phyloP scores from a whole-genome alignment of 768 basidiomycete genomes.

The Auricularia auricula-judae region DNA sequence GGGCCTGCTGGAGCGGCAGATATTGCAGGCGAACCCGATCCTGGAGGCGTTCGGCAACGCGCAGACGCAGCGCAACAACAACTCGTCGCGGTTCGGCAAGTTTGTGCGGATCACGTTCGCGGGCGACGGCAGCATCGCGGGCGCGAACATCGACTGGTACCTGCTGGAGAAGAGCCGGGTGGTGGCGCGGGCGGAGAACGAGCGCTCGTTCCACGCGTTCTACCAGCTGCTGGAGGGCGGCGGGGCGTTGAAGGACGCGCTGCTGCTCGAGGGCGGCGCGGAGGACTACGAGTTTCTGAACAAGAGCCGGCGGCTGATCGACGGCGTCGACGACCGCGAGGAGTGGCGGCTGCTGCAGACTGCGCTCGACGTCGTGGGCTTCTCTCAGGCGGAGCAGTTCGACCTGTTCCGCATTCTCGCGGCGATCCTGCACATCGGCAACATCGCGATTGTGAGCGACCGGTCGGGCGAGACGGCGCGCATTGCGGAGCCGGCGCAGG shows the following conservation, averaged over 20 bases:
- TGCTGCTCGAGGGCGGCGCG: constrained; percentile 63
- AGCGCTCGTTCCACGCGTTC: constrained; percentile 94
- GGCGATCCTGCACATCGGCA: constrained; percentile 90
- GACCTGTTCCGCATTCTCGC: constrained; percentile 92
- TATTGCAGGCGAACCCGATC: constrained; percentile 94
- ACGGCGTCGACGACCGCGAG: constrained; percentile 84
- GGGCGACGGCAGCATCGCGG: constrained; percentile 87
- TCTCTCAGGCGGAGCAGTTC: constrained; percentile 71
- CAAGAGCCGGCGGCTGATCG: constrained; percentile 81
- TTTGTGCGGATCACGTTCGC: constrained; percentile 95
- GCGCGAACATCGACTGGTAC: constrained; percentile 99
- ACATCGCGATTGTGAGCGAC: constrained; percentile 71
- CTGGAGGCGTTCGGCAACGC: constrained; percentile 98
- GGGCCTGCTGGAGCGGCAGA: constrained; percentile 88
- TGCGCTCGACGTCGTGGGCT: constrained; percentile 85
- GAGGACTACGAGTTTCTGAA: constrained; percentile 88
- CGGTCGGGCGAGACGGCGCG: constrained; percentile 61
- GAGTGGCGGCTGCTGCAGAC: constrained; percentile 78
- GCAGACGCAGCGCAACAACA: constrained; percentile 96
- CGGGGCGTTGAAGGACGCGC: constrained; percentile 53
- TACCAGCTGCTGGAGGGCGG: constrained; percentile 86
- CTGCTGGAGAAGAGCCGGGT: constrained; percentile 95
- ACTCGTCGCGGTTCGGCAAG: constrained; percentile 97
- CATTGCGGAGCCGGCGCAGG: constrained; percentile 74
- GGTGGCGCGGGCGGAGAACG: constrained; percentile 74